phyloP scores from a whole-genome alignment of 129 eudicot species.

The Tagetes erecta region DNA sequence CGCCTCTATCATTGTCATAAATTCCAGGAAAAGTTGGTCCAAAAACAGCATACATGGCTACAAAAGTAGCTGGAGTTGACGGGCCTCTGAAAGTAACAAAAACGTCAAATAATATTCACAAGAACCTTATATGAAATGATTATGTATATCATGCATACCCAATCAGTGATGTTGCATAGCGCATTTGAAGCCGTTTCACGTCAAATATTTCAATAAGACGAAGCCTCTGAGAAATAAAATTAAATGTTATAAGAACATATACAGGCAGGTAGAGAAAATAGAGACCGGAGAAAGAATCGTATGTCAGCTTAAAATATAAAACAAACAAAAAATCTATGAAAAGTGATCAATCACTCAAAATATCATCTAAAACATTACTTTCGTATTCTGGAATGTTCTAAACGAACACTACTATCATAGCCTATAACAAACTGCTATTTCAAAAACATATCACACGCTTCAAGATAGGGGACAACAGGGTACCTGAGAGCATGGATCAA shows the following conservation, averaged over 20 bases:
- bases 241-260: background rate
- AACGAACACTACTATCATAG: background rate
- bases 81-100: slow-evolving; percentile 62
- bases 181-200: slow-evolving; percentile 85
- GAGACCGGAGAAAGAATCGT: background rate
- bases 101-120: slow-evolving; percentile 14
- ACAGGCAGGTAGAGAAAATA: background rate
- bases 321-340: background rate
- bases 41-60: slow-evolving; percentile 83
- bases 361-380: background rate
- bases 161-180: slow-evolving; percentile 79
- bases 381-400: background rate
- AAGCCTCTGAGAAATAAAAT: slow-evolving; percentile 48
- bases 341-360: background rate
- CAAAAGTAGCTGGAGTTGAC: slow-evolving; percentile 84
- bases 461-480: background rate
- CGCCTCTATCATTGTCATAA: slow-evolving; percentile 81
- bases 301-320: background rate
- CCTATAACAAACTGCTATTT: background rate
- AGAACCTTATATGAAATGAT: background rate
- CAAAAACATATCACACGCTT: background rate
- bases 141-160: slow-evolving; percentile 51
- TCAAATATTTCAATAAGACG: slow-evolving; percentile 91
- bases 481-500: slow-evolving; percentile 84
- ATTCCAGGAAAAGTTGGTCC: slow-evolving; percentile 98